Evolutionary conservation across 2,329 filamentous ascomycete species (phyloP), one percentile per base, ranked within the genome.

Genomic region (Fusarium mangiferae): DNA sequence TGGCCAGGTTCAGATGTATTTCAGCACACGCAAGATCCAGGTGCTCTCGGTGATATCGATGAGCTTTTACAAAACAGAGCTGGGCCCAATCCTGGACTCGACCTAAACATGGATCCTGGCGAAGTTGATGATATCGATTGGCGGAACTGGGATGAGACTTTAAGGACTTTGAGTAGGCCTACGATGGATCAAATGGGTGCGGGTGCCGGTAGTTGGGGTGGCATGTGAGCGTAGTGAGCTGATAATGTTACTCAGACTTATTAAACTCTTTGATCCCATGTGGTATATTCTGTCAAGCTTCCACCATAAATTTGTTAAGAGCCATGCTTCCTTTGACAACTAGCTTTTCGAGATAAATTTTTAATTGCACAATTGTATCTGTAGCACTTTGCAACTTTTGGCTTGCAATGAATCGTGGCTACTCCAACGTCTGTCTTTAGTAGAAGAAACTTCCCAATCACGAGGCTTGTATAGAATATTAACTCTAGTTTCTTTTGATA

Each of bases 101-200:
- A 75, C 35, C 28, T 75, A 22, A 63, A 59, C 10, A 64, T 70
- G 38, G 72, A 75, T 13, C 64, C 73, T 15, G 65, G 69, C 5
- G 72, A 75, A 26, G 59, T 75, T n/a, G 72, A 67, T 7, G 72
- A 75, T 11, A 75, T 75, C 5, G 72, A 75, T 13, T 75, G 72
- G 72, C 59, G 70, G 36, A 70, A 75, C 44, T 75, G 72, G 72
- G 68, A 70, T 38, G 72, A 75, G 20, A 49, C 72, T 8, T 51
- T 75, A 20, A 73, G 39, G 18, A 39, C 17, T 11, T 36, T 75
- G 15, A 61, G 35, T 24, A 67, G 41, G 15, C 58, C 60, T 15
- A 28, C 55, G 12, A 62, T 66, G n/a, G 55, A 35, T 22, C 66
- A 62, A 33, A 30, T 45, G 49, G 49, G 58, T 9, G 45, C 33